A percentile compares a stretch with the other conserved stretches of the same genome.
Conservation (phyloP, 768 basidiomycete species). For the Agaricus subrufescens region DNA sequence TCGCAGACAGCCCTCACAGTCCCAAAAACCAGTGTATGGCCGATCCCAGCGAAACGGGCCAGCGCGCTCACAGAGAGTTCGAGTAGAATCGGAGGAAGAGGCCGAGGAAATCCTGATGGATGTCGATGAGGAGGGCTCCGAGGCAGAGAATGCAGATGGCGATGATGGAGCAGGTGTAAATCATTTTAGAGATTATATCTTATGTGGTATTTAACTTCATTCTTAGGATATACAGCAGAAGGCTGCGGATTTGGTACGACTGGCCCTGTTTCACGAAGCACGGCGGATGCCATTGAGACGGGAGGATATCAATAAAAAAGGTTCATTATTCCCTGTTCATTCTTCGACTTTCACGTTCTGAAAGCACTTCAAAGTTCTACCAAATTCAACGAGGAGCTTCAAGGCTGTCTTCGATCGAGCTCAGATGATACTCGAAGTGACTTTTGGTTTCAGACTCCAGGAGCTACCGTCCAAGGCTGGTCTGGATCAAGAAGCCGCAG, state of each 20-base stretch:
- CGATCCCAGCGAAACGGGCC: slow-evolving; percentile 10
- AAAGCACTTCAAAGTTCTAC: slow-evolving; percentile 22
- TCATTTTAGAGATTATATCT: background rate
- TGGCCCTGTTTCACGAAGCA: slow-evolving; percentile 80
- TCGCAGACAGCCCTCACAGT: slow-evolving; percentile 7
- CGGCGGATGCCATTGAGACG: slow-evolving; percentile 60
- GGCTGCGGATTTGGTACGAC: slow-evolving; percentile 69
- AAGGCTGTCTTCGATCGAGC: slow-evolving; percentile 58
- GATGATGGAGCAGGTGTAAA: slow-evolving; percentile 4
- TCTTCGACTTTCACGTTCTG: background rate
- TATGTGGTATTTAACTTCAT: background rate
- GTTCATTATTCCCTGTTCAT: slow-evolving; percentile 26
- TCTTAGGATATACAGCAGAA: slow-evolving; percentile 58
- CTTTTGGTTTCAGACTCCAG: slow-evolving; percentile 82
- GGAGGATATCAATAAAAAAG: slow-evolving; percentile 87
- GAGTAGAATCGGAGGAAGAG: slow-evolving; percentile 9
- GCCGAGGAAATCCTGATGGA: slow-evolving; percentile 1
- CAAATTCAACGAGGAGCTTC: slow-evolving; percentile 48
- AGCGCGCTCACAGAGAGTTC: slow-evolving; percentile 6
- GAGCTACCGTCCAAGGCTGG: slow-evolving; percentile 65
- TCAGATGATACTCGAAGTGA: slow-evolving; percentile 56
- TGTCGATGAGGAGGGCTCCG: slow-evolving; percentile 1
- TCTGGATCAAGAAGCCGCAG: slow-evolving; percentile 39
- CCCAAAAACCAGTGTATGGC: background rate
- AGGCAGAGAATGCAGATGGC: background rate